These are phyloP conservation scores for Sisymbrium altissimum DNA, from an alignment of 345 rosid genomes.

Conservation along the genomic window DNA sequence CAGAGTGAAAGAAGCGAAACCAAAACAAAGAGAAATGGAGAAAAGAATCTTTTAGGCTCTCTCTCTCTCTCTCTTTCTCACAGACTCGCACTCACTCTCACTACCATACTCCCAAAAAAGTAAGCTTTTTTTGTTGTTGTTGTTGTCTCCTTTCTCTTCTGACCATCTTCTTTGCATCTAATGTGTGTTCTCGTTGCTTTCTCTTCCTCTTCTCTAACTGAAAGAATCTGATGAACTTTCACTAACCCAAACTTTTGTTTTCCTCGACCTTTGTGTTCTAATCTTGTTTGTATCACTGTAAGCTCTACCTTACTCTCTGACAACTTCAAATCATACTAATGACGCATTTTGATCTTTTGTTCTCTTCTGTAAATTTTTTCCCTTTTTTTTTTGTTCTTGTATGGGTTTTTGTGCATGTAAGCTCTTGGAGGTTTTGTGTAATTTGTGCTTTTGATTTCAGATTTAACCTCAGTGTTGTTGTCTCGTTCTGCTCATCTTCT, in stretches of 20 bases:
- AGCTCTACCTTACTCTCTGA: not conserved
- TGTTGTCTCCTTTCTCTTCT: not conserved
- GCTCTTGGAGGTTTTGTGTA: conserved; percentile 7
- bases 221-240: conserved; percentile 15
- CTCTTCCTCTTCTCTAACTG: conserved; percentile 4
- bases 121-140: conserved; percentile 11
- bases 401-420: conserved; percentile 4
- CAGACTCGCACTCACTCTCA: conserved; percentile 29
- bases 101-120: conserved; percentile 23
- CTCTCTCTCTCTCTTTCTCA: conserved; percentile 18
- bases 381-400: not conserved
- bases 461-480: not conserved
- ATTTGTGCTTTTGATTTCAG: not conserved
- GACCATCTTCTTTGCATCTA: conserved; percentile 17
- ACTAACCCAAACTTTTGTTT: conserved; percentile 6
- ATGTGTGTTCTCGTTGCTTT: not conserved
- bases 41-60: conserved; percentile 25
- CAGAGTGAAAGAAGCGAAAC: conserved; percentile 22
- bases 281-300: conserved; percentile 18
- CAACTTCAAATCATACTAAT: conserved; percentile 10
- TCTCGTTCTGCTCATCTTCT: not conserved
- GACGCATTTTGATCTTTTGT: not conserved
- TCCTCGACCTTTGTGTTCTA: conserved; percentile 22
- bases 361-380: not conserved
- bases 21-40: conserved; percentile 20